Percentiles rank a stretch among this genome's conserved stretches.
Conservation (phyloP, 129 eudicot genomes). For the Tanacetum coccineum region DNA sequence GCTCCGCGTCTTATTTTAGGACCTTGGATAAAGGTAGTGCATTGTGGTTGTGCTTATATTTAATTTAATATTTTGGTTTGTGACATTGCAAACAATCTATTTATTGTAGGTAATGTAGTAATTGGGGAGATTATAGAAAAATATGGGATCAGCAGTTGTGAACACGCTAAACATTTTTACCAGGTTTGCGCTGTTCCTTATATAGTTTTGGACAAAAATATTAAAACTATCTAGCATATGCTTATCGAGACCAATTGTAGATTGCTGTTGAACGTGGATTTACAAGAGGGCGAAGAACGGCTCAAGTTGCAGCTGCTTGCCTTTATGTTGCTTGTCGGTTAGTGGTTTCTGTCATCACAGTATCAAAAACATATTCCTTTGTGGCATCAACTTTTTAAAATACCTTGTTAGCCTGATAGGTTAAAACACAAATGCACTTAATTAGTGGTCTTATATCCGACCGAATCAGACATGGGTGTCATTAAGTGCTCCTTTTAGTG, state of each 20-base stretch:
- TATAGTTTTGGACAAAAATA: neutral
- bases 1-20: too few relatives aligned
- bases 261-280: constrained; percentile 56
- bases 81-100: too few relatives aligned
- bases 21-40: too few relatives aligned
- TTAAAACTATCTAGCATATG: neutral
- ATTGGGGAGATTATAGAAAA: too few relatives aligned
- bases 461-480: too few relatives aligned
- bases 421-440: neutral
- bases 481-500: too few relatives aligned
- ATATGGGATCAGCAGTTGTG: too few relatives aligned
- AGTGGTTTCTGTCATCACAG: constrained; percentile 17
- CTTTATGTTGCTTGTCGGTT: constrained; percentile 67
- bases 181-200: neutral
- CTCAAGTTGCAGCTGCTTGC: constrained; percentile 61
- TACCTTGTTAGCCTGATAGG: neutral
- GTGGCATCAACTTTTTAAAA: neutral
- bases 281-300: constrained; percentile 48
- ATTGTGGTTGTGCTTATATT: too few relatives aligned
- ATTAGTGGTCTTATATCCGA: too few relatives aligned
- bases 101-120: too few relatives aligned
- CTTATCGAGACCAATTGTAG: constrained; percentile 18
- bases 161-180: neutral
- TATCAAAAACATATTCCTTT: too few relatives aligned
- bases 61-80: too few relatives aligned